Evolutionary conservation across 129 eudicot genomes (phyloP).

Genomic region (Helianthus annuus): HanXRQr2.0-SUNRISE NC_035447.2:58062933-58063432

Average conservation of each 20-base stretch:
- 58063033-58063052: background rate
- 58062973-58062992: too few species aligned
- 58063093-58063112: background rate
- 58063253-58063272: slow-evolving; percentile 3
- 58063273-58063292: background rate
- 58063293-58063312: background rate
- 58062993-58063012: background rate
- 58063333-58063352: slow-evolving; percentile 96
- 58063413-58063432: slow-evolving; percentile 74
- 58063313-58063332: slow-evolving; percentile 84
- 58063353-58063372: slow-evolving; percentile 76
- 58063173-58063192: background rate
- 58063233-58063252: background rate
- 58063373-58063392: slow-evolving; percentile 83
- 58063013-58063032: background rate
- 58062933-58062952: too few species aligned
- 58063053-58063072: background rate
- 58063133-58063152: too few species aligned
- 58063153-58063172: background rate
- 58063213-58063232: too few species aligned
- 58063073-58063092: background rate
- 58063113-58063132: background rate
- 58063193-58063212: background rate
- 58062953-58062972: too few species aligned
- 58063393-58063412: slow-evolving; percentile 78